Conservation (phyloP, 768 basidiomycete genomes). For the Phanerochaete sordida region DNA sequence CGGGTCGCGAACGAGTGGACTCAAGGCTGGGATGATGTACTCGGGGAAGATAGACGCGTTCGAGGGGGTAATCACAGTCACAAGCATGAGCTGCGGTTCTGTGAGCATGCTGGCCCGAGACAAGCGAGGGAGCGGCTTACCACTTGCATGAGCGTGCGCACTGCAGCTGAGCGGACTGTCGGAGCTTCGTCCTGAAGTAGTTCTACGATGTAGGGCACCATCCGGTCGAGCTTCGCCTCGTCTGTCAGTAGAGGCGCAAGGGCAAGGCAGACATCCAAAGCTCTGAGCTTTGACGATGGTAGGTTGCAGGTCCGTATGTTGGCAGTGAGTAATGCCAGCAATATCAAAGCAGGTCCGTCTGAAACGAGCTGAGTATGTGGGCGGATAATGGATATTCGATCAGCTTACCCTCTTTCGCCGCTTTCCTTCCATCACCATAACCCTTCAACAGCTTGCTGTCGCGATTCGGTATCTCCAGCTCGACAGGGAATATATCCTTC, state of each 20-base stretch:
- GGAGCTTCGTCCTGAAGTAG: slow-evolving; percentile 84
- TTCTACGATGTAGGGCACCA: slow-evolving; percentile 90
- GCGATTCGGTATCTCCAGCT: slow-evolving; percentile 64
- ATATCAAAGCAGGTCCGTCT: slow-evolving; percentile 89
- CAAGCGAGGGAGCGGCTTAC: slow-evolving; percentile 42
- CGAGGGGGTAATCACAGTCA: slow-evolving; percentile 64
- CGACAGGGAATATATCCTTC: slow-evolving; percentile 79
- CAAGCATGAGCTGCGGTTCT: slow-evolving; percentile 44
- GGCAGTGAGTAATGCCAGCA: slow-evolving; percentile 82
- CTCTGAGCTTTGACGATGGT: slow-evolving; percentile 82
- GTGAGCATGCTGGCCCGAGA: not conserved
- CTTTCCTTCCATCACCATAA: slow-evolving; percentile 34
- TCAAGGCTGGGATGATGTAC: slow-evolving; percentile 90
- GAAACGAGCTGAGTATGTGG: not conserved
- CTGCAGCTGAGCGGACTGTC: slow-evolving; percentile 73
- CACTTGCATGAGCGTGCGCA: slow-evolving; percentile 78
- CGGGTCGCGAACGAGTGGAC: slow-evolving; percentile 75
- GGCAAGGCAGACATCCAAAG: slow-evolving; percentile 83
- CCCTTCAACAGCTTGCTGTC: slow-evolving; percentile 46
- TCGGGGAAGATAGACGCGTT: slow-evolving; percentile 83
- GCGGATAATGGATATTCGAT: not conserved
- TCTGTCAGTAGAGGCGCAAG: slow-evolving; percentile 81
- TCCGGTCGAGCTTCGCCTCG: slow-evolving; percentile 91
- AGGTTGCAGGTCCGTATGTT: slow-evolving; percentile 86
- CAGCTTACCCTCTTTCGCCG: slow-evolving; percentile 59